Base-by-base conservation (phyloP, 306 rosid species). In the Cercis canadensis region DNA sequence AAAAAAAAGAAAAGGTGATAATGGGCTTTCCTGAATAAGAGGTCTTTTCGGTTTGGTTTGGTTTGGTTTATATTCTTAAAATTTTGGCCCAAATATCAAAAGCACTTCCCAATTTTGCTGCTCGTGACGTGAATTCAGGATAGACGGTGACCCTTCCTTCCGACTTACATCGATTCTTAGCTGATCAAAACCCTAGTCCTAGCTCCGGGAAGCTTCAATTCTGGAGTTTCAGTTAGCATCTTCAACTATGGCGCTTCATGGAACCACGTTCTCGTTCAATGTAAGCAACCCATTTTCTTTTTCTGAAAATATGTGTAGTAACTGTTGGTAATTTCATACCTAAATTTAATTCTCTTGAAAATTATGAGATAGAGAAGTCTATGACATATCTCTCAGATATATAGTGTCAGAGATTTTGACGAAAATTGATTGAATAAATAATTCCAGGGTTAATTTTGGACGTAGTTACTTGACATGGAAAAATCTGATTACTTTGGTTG, bases 181-280 rank as follows among this genome's bases (percentile, higher is more conserved):
- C 31, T 69, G 31, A n/a, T 11, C 47, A 17, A 45, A 54, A 16
- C 45, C 31, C 50, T 51, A 62, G 18, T 55, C 5, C 5, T 29
- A 11, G 71, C 32, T 60, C 0, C 54, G 67, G 6, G 18, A 11
- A 6, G 53, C 49, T 41, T 70, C 45, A 7, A 54, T 53, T n/a
- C n/a, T n/a, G n/a, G n/a, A n/a, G n/a, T 68, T 47, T 54, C 45
- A 47, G 33, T 40, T 40, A 50, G 15, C 11, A 57, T 52, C 31
- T 33, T 57, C 57, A 69, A 18, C 62, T 19, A 82, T 82, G 87
- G 83, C 73, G 56, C 81, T 75, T 50, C 68, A 11, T 14, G 87
- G 79, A 78, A 66, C 81, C 17, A 33, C 62, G 4, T 62, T 78
- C 49, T 65, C 83, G 36, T 61, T 75, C 66, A 60, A 67, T 66